These are phyloP conservation scores for Micractinium sp. DNA, from an alignment of 139 green algal species.

Conservation along the genomic window DNA sequence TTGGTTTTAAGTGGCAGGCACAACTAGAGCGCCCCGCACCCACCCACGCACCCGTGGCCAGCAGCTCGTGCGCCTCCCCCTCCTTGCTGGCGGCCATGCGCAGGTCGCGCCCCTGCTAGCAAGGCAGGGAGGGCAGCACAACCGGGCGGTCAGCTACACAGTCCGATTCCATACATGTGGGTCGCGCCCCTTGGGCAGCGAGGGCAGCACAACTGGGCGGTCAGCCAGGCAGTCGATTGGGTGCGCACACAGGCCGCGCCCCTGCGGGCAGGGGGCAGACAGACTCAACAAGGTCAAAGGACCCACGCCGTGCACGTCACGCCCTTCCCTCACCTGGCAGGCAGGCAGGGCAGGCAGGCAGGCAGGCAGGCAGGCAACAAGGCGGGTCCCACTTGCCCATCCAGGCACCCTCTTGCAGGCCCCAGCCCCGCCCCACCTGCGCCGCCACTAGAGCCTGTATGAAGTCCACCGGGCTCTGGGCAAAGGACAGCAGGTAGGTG, in stretches of 20 bases:
- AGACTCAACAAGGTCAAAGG: not conserved
- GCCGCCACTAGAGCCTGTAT: slow-evolving; percentile 76
- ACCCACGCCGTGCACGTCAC: too few species aligned
- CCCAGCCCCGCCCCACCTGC: slow-evolving; percentile 44
- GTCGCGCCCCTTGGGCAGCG: too few species aligned
- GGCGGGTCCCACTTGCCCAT: not conserved
- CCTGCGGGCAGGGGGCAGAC: not conserved
- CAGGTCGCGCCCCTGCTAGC: slow-evolving; percentile 4
- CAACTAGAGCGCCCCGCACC: not conserved
- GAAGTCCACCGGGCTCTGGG: slow-evolving; percentile 77
- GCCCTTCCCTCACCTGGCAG: too few species aligned
- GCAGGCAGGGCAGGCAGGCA: not conserved
- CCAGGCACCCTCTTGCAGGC: not conserved
- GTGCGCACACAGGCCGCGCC: not conserved
- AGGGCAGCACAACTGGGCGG: not conserved
- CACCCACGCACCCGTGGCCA: not conserved
- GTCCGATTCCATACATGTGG: not conserved
- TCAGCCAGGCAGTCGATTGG: not conserved
- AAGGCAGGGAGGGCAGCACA: not conserved
- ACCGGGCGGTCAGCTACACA: too few species aligned
- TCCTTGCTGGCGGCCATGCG: slow-evolving; percentile 23
- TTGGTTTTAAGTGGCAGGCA: too few species aligned
- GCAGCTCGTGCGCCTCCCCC: slow-evolving; percentile 15
- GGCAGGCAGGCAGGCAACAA: too few species aligned
- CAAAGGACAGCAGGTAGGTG: slow-evolving; percentile 79